Base-by-base conservation (phyloP, 2,329 filamentous ascomycete species). In the Penicillium sp. region DNA sequence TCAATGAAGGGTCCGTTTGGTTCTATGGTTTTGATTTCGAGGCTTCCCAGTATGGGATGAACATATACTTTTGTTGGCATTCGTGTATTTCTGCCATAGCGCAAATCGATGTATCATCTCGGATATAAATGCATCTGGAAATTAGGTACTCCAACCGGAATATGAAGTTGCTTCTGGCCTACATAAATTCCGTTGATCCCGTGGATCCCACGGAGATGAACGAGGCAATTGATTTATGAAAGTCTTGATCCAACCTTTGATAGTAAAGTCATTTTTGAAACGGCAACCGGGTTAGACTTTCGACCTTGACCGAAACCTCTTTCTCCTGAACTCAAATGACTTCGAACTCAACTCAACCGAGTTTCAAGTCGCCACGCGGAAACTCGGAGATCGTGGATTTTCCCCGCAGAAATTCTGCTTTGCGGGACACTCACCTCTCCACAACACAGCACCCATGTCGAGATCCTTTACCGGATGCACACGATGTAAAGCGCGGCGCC, bases 401-500 rank as follows among this genome's bases (percentile, higher is more conserved):
- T 59, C 59, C 61, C 61, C 61, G 57, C 61, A 59, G 53, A 51
- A 59, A 56, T 60, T 60, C 49, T 55, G 51, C 53, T 47, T 45
- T 45, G 4, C 34, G 34, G 12, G 12, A 42, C 26, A 26, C 23
- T 47, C 44, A 42, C 39, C 47, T 47, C 49, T 43, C 38, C 52
- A 47, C 45, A 47, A 47, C 38, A 52, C 53, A 58, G 49, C 53
- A 56, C 51, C 39, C 57, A 71, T 74, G 69, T 71, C 71, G 61
- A 70, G 72, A 56, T 76, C 73, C 10, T 73, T 74, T 46, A 70
- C 65, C 46, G 74, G 74, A n/a, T 76, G 74, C 64, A 70, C 70
- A 56, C 68, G 73, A 61, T 75, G 74, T 70, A 75, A 74, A 63
- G 64, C 69, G 45, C 71, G 74, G 34, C 70, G 74, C 48, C 72